phyloP scores from a whole-genome alignment of 2,329 filamentous ascomycete species.

The Trichoderma brevicompactum region DNA sequence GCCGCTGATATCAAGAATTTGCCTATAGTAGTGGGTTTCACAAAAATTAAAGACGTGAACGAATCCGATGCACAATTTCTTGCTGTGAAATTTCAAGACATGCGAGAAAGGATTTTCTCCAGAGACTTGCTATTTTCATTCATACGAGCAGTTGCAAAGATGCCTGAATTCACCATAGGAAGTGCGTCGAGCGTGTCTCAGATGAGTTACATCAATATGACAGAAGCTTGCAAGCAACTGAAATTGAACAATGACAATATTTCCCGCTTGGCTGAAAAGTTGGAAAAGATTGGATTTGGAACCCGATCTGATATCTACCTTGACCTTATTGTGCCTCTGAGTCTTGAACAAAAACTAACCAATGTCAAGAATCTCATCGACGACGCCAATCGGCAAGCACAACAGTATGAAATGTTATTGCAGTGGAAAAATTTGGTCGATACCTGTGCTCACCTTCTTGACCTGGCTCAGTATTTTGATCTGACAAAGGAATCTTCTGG shows the following conservation, averaged over 20 bases:
- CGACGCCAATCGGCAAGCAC: background rate
- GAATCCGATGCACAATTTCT: background rate
- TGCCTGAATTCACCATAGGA: constrained; percentile 10
- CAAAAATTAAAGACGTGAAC: background rate
- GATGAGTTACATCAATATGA: background rate
- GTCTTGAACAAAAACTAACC: background rate
- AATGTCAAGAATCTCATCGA: background rate
- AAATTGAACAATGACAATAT: background rate
- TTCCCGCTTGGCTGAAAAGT: background rate
- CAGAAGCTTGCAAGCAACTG: background rate
- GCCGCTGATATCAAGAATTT: too few species aligned
- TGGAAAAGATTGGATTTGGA: constrained; percentile 8
- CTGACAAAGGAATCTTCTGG: background rate
- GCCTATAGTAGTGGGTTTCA: background rate
- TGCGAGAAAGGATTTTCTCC: constrained; percentile 30
- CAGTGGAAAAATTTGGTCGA: background rate
- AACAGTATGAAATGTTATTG: background rate
- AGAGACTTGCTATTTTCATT: constrained; percentile 40
- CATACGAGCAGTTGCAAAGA: constrained; percentile 37
- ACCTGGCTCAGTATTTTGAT: background rate
- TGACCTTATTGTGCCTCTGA: constrained; percentile 12
- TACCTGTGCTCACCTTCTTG: background rate
- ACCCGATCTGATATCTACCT: background rate
- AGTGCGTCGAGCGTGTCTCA: constrained; percentile 8
- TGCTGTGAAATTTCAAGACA: background rate